These are phyloP conservation scores for Halophytophthora polymorphica DNA, from an alignment of 352 stramenopile species.

Conservation along the genomic window DNA sequence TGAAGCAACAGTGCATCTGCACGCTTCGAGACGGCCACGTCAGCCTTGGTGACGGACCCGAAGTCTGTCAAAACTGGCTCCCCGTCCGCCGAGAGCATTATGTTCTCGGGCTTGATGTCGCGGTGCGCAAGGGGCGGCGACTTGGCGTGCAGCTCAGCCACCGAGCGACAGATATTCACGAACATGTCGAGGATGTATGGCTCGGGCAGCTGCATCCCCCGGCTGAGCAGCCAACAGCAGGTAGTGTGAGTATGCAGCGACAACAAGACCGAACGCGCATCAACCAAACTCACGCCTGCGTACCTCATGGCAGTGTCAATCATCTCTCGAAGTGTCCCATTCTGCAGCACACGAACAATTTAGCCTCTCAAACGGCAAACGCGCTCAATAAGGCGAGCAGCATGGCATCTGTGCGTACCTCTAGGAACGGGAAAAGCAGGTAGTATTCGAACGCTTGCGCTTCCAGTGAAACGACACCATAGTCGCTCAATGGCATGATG, in stretches of 20 bases:
- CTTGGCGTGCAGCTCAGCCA: constrained; percentile 72
- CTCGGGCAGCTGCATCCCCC: constrained; percentile 58
- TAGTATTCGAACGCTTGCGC: constrained; percentile 65
- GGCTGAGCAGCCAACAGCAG: constrained; percentile 12
- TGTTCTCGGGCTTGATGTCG: constrained; percentile 90
- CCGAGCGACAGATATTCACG: constrained; percentile 74
- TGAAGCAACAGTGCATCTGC: constrained; percentile 81
- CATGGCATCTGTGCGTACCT: constrained; percentile 30
- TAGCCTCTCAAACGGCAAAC: no score
- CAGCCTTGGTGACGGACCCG: constrained; percentile 63
- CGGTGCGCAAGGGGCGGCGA: constrained; percentile 75
- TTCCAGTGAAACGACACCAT: constrained; percentile 55
- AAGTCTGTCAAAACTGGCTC: constrained; percentile 89
- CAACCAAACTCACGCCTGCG: background rate
- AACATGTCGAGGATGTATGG: constrained; percentile 78
- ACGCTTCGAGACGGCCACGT: constrained; percentile 65
- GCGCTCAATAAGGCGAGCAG: background rate
- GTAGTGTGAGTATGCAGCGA: no score
- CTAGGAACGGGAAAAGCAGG: constrained; percentile 83
- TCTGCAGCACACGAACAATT: constrained; percentile 27
- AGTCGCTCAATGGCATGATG: constrained; percentile 83
- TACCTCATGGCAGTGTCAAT: constrained; percentile 71
- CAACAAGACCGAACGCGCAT: background rate
- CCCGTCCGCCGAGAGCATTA: constrained; percentile 74
- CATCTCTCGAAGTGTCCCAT: constrained; percentile 82